A percentile compares a stretch with the other conserved stretches of the same genome.
These are phyloP conservation scores for Talaromyces marneffei DNA, from an alignment of 2,329 filamentous ascomycete genomes.

Conservation along the genomic window DNA sequence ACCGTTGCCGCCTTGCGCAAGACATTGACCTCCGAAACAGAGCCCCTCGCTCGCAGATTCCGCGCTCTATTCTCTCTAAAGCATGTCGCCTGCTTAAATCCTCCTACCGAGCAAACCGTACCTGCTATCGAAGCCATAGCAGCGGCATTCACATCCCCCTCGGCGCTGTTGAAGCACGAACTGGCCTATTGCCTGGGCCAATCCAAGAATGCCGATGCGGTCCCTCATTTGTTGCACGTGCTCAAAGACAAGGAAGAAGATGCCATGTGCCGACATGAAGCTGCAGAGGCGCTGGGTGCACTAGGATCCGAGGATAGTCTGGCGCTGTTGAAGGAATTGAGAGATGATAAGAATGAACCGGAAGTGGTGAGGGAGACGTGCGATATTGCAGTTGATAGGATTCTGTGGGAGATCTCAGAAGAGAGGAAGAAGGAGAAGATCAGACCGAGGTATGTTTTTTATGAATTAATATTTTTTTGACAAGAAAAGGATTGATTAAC, in stretches of 20 bases:
- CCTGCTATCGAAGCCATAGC: slow-evolving; percentile 76
- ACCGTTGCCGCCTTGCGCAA: slow-evolving; percentile 52
- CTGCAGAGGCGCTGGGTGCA: slow-evolving; percentile 88
- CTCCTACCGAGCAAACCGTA: slow-evolving; percentile 51
- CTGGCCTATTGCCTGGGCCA: slow-evolving; percentile 95
- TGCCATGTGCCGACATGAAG: slow-evolving; percentile 92
- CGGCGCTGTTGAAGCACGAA: slow-evolving; percentile 90
- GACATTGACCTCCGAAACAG: slow-evolving; percentile 71
- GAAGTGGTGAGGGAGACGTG: slow-evolving; percentile 89
- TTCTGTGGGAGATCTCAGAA: slow-evolving; percentile 84
- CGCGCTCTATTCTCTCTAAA: slow-evolving; percentile 97
- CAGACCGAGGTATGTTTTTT: slow-evolving; percentile 62
- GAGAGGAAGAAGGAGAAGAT: slow-evolving; percentile 67
- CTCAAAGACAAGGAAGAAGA: slow-evolving; percentile 77
- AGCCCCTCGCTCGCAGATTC: slow-evolving; percentile 82
- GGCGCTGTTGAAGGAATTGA: slow-evolving; percentile 63
- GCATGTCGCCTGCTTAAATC: slow-evolving; percentile 69
- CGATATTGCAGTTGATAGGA: slow-evolving; percentile 90
- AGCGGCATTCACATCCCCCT: slow-evolving; percentile 75
- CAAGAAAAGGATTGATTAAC: not conserved
- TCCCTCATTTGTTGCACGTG: slow-evolving; percentile 66
- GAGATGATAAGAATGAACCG: slow-evolving; percentile 69
- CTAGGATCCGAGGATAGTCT: slow-evolving; percentile 70
- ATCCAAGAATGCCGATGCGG: slow-evolving; percentile 69
- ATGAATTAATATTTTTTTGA: not conserved